Percentiles rank a stretch among this genome's conserved stretches.
Conservation (phyloP, 129 eudicot species). For the Artemisia argyi region DNA sequence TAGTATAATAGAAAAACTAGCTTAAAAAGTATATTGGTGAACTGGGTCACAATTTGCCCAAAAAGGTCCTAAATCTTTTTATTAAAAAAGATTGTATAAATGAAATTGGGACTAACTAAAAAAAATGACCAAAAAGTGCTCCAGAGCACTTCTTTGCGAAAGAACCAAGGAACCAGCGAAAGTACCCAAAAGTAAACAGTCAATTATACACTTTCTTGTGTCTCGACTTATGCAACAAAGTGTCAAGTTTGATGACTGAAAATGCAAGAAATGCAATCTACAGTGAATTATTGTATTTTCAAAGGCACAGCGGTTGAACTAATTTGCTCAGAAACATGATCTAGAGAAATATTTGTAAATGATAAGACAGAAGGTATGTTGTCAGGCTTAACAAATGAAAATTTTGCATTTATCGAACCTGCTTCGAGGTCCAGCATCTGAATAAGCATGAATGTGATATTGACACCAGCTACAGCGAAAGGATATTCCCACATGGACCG, state of each 20-base stretch:
- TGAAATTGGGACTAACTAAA: background rate
- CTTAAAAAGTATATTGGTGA: background rate
- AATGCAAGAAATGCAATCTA: background rate
- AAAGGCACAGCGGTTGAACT: background rate
- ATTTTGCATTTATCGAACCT: constrained; percentile 42
- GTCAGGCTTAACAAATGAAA: background rate
- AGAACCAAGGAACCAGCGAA: background rate
- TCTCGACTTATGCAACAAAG: background rate
- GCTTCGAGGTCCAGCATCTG: constrained; percentile 98
- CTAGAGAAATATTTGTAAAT: background rate
- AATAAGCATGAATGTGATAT: constrained; percentile 97
- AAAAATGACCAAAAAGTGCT: background rate
- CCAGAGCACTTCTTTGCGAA: background rate
- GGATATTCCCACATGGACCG: constrained; percentile 98
- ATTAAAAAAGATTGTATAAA: background rate
- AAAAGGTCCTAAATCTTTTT: no score
- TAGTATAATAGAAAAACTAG: background rate
- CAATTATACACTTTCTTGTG: background rate
- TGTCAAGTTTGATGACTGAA: background rate
- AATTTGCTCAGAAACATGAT: constrained; percentile 1
- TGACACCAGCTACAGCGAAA: constrained; percentile 99
- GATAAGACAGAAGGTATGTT: background rate
- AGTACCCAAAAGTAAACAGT: background rate
- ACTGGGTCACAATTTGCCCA: background rate
- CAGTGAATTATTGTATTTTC: background rate